These are phyloP conservation scores for Nicotiana obtusifolia DNA, from an alignment of 257 asterid species.

Conservation along the genomic window DNA sequence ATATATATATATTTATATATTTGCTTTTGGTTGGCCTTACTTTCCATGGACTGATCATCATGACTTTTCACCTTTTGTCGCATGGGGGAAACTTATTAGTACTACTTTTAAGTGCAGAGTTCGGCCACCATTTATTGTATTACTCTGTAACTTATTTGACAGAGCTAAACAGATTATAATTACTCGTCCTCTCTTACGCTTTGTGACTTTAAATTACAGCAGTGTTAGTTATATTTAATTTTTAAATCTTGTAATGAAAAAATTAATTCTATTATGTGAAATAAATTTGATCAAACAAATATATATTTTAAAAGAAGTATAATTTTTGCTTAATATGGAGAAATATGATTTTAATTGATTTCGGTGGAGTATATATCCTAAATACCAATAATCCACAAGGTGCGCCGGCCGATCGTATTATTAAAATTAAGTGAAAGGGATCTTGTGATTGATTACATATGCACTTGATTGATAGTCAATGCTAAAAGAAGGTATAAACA, in stretches of 20 bases:
- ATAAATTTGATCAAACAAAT: no score
- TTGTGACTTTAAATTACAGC: no score
- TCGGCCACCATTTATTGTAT: not conserved
- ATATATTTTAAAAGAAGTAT: not conserved
- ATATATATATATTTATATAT: no score
- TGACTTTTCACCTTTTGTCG: constrained; percentile 22
- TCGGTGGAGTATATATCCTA: not conserved
- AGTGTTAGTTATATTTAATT: no score
- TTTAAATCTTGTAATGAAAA: no score
- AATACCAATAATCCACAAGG: not conserved
- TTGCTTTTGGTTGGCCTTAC: not conserved
- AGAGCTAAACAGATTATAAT: no score
- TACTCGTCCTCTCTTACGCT: no score
- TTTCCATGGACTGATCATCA: not conserved
- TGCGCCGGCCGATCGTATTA: not conserved
- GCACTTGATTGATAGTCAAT: not conserved
- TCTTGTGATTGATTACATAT: not conserved
- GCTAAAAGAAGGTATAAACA: not conserved
- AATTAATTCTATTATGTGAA: no score
- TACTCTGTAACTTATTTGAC: no score
- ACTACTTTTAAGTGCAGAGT: constrained; percentile 2
- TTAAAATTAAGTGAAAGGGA: not conserved
- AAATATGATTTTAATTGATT: no score
- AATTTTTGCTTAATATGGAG: not conserved
- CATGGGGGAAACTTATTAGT: constrained; percentile 6